phyloP scores from a whole-genome alignment of 2,329 filamentous ascomycete species.

The Cladophialophora immunda region DNA sequence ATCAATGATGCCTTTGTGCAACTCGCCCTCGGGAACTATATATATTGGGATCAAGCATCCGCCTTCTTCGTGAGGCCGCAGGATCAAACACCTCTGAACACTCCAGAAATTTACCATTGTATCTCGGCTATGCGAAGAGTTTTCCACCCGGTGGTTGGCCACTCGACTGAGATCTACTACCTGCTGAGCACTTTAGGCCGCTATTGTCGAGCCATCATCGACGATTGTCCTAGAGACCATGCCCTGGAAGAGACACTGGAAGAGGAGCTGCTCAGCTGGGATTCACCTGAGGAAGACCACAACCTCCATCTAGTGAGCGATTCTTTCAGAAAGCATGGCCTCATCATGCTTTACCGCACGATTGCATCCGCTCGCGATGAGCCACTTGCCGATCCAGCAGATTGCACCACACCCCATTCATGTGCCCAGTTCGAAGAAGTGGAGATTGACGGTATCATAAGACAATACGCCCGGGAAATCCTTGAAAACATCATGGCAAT shows the following conservation, averaged over 20 bases:
- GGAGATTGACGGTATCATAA: background rate
- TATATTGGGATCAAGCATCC: slow-evolving; percentile 14
- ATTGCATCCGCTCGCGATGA: too few species aligned
- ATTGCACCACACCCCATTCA: background rate
- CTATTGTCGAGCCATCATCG: background rate
- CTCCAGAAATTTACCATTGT: slow-evolving; percentile 6
- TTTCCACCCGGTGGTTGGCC: slow-evolving; percentile 6
- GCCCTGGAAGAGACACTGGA: background rate
- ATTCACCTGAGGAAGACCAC: slow-evolving; percentile 13
- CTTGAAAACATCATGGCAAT: too few species aligned
- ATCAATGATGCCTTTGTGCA: slow-evolving; percentile 4
- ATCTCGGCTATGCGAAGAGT: slow-evolving; percentile 10
- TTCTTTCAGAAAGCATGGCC: slow-evolving; percentile 10
- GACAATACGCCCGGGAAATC: too few species aligned
- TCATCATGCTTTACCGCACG: slow-evolving; percentile 11
- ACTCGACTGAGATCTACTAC: slow-evolving; percentile 17
- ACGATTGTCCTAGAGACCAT: too few species aligned
- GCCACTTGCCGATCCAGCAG: too few species aligned
- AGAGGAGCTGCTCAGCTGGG: slow-evolving; percentile 5
- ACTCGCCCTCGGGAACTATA: slow-evolving; percentile 4
- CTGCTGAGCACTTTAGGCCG: slow-evolving; percentile 8
- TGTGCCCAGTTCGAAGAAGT: too few species aligned
- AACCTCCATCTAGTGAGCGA: slow-evolving; percentile 10
- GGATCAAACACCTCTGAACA: slow-evolving; percentile 10
- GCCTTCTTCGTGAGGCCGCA: slow-evolving; percentile 9